A percentile compares a stretch with the other conserved stretches of the same genome.
These are phyloP conservation scores for Endogone sp. DNA, from an alignment of 192 early-diverging fungal genomes.

Conservation along the genomic window DNA sequence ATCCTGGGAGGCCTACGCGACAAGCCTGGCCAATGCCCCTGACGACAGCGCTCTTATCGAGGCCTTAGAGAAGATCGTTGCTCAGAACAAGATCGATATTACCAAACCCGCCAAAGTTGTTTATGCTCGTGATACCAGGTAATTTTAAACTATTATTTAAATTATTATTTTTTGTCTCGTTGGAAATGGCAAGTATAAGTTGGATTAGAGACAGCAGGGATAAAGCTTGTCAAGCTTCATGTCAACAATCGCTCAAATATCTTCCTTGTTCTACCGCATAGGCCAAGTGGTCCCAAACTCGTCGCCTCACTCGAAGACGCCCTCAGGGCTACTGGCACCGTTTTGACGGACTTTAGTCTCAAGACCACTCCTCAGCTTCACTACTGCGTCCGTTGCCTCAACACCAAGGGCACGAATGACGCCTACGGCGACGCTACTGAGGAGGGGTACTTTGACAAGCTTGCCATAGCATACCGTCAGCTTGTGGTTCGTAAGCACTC, in stretches of 20 bases:
- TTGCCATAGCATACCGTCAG: constrained; percentile 76
- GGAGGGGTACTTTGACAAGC: constrained; percentile 91
- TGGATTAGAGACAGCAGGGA: no score
- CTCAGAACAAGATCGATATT: constrained; percentile 67
- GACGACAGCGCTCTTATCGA: constrained; percentile 57
- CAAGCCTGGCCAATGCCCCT: constrained; percentile 81
- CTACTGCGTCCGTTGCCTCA: constrained; percentile 87
- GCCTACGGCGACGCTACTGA: constrained; percentile 88
- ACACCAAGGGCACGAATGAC: constrained; percentile 67
- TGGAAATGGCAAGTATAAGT: constrained; percentile 1
- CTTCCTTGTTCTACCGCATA: constrained; percentile 11
- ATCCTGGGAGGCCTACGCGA: constrained; percentile 93
- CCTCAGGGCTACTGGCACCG: constrained; percentile 64
- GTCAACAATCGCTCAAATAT: no score
- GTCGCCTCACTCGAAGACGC: constrained; percentile 80
- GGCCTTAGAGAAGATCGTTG: constrained; percentile 60
- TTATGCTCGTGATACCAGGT: constrained; percentile 91
- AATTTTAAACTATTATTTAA: constrained; percentile 11
- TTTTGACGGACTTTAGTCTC: constrained; percentile 77
- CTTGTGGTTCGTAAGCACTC: constrained; percentile 57
- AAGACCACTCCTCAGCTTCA: constrained; percentile 97
- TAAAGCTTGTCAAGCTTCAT: no score
- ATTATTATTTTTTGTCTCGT: constrained; percentile 5
- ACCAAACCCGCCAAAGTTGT: constrained; percentile 67
- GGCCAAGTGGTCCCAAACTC: constrained; percentile 83